Evolutionary conservation across 768 basidiomycete species (phyloP), one percentile per base, ranked within the genome.

Genomic region (Tylopilus felleus): DNA sequence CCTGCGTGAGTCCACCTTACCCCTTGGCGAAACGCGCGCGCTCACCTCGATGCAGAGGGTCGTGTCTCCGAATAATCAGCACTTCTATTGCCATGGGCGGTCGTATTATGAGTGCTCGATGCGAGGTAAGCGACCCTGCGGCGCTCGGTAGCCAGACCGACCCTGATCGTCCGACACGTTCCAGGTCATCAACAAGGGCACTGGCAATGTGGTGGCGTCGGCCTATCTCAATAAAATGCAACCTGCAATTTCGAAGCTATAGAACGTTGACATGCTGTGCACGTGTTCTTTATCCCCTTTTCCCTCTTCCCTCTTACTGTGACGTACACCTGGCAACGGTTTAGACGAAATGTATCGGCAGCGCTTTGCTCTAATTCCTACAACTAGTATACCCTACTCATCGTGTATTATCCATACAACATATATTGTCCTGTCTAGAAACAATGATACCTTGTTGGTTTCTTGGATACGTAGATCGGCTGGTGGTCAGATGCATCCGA

Each of bases 171-270:
- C 27, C 19, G 36, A 22, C 17, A 36, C 5, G 13, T 33, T 31
- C 2, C 57, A 88, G 85, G 74, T 89, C 42, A 59, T 80, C 36
- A 82, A 86, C 65, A 84, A 82, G 58, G 69, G 74, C 47, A 75
- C 77, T 3, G 84, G 85, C 17, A 73, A 80, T 53, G 70, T 82
- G 38, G 71, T 88, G 47, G 86, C 85, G 8, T 86, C 86, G 1
- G 84, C 84, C 1, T 80, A 82, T 56, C 69, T 87, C 47, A 86
- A 79, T 73, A 87, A 88, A 70, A 88, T 87, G 86, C 85, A 88
- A 65, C 86, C 87, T 5, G 60, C 53, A 8, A 53, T 69, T 35
- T 68, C 81, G 22, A 82, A 80, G 60, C 70, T 83, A 53, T 83
- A 65, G 62, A 57, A 6, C 4, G 35, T 7, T 21, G 39, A 19